Conservation (phyloP, 345 rosid species). For the Eucalyptus paniculata region DNA sequence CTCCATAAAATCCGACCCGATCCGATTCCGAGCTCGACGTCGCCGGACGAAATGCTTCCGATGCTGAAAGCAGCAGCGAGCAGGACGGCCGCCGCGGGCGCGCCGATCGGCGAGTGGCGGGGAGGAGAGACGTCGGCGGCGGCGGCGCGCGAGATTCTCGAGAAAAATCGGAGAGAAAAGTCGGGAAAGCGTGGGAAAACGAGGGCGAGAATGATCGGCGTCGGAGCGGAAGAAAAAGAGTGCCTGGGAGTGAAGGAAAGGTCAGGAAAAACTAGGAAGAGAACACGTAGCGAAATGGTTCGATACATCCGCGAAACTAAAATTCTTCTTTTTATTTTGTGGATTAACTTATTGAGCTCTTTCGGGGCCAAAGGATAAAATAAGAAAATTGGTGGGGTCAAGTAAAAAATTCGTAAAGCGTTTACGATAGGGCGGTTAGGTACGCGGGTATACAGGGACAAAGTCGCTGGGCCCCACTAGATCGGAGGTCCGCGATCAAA, state of each 20-base stretch:
- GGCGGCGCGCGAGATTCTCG: not conserved
- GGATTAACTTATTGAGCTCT: not conserved
- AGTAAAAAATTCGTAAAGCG: not conserved
- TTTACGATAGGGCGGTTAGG: not conserved
- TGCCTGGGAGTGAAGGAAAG: not conserved
- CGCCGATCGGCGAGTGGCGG: not conserved
- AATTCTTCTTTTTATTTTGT: not conserved
- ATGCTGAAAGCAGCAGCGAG: not conserved
- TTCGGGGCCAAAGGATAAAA: not conserved
- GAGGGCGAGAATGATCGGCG: not conserved
- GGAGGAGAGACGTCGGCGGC: not conserved
- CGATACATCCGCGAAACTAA: not conserved
- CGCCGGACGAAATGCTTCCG: not conserved
- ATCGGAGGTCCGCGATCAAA: not conserved
- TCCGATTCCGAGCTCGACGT: not conserved
- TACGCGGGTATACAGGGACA: not conserved
- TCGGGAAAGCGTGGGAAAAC: not conserved
- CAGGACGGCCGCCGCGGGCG: not conserved
- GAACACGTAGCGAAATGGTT: not conserved
- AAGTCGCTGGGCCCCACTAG: not conserved
- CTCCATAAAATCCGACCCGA: conserved; percentile 4
- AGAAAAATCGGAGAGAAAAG: not conserved
- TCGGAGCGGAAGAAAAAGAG: not conserved
- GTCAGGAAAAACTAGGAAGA: not conserved
- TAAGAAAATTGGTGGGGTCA: not conserved